Base-by-base conservation (phyloP, 2,329 filamentous ascomycete genomes). In the Cercospora citrullina region DNA sequence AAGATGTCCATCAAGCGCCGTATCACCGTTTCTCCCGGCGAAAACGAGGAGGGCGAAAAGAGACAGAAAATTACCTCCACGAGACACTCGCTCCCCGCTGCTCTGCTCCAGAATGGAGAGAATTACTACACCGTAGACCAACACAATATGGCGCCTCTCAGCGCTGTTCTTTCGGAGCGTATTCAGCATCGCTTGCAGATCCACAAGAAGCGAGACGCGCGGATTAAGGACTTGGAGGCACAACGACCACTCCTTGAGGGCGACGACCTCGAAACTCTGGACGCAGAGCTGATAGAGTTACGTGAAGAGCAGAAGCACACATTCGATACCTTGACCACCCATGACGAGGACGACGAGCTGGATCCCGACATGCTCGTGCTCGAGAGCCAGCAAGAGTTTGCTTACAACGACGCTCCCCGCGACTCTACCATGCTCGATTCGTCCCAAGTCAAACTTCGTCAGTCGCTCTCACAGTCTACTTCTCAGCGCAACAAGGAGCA, bases 121-220 rank as follows among this genome's bases (percentile, higher is more conserved):
- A 58, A 69, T 3, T 63, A 68, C 9, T 68, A 68, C 7, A 68
- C 70, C 18, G 71, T 75, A 2, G 71, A 75, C 31, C 73, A 77
- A 64, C 68, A 75, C 64, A 69, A 75, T 16, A 77, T 77, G 64
- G 70, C 72, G 2, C 76, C 77, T 12, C 69, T 79, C 12, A 73
- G 71, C 18, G 68, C 74, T 31, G 74, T 78, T n/a, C 59, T 79
- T 23, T 67, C 75, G n/a, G 72, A 75, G 62, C 73, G 76, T n/a
- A 73, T 77, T 36, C 70, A 72, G 42, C 80, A 79, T 53, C 79
- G 80, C 45, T 18, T 78, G 79, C 61, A 80, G 78, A 31, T 80
- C 74, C 72, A 79, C 79, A 61, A 75, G 80, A 6, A 80, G 79
- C 71, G 79, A 31, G 21, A 66, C 26, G 66, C 61, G 8, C 66